phyloP scores from a whole-genome alignment of 805 yeast genomes.

The Priceomyces castillae region DNA sequence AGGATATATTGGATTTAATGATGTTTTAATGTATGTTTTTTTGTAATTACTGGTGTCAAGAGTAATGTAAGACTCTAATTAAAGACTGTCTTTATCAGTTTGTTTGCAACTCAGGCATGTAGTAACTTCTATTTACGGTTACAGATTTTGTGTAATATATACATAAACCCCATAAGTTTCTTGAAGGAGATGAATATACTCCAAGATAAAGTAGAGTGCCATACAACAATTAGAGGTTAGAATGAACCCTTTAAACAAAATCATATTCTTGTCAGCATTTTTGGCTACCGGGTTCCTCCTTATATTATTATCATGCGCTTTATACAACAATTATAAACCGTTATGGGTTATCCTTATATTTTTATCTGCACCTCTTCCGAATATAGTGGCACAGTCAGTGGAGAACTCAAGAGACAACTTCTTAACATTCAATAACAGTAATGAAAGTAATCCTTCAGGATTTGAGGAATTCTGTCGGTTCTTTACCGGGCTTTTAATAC shows the following conservation, averaged over 20 bases:
- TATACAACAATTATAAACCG: constrained; percentile 41
- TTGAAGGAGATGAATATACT: no score
- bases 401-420: constrained; percentile 42
- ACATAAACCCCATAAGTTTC: no score
- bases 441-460: constrained; percentile 34
- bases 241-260: constrained; percentile 47
- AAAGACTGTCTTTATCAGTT: no score
- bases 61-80: no score
- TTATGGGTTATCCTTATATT: constrained; percentile 43
- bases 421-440: constrained; percentile 42
- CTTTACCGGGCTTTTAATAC: constrained; percentile 38
- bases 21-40: not conserved
- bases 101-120: no score
- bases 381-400: constrained; percentile 35
- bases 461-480: constrained; percentile 39
- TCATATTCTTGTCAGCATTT: constrained; percentile 45
- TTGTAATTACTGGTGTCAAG: no score
- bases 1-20: not conserved
- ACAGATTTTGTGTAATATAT: no score
- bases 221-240: not conserved
- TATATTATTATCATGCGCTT: constrained; percentile 44
- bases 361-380: constrained; percentile 45
- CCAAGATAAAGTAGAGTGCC: not conserved
- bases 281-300: constrained; percentile 45
- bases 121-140: no score